A percentile compares a stretch with the other conserved stretches of the same genome.
phyloP scores from a whole-genome alignment of 148 eudicot genomes.

The Spergularia bocconei region DNA sequence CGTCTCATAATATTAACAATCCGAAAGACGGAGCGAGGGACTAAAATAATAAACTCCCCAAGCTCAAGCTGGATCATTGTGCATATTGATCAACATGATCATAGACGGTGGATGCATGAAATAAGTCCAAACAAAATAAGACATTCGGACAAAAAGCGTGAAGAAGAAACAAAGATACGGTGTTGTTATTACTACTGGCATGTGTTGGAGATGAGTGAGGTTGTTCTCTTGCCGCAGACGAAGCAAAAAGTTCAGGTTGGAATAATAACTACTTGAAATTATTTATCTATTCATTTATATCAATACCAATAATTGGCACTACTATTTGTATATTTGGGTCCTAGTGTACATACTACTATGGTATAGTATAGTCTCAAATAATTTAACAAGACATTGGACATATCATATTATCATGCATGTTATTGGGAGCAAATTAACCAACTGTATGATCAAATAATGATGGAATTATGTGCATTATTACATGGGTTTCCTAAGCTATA shows the following conservation, averaged over 20 bases:
- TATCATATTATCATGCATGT: not conserved
- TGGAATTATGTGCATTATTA: conserved; percentile 7
- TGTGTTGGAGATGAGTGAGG: not conserved
- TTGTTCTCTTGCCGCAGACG: too few relatives aligned
- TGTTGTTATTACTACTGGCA: not conserved
- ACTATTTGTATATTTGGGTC: not conserved
- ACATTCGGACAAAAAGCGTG: too few relatives aligned
- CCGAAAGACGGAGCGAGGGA: too few relatives aligned
- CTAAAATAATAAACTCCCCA: too few relatives aligned
- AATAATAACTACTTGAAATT: not conserved
- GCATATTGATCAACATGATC: too few relatives aligned
- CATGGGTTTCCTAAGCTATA: conserved; percentile 11
- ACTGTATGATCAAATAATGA: conserved; percentile 8
- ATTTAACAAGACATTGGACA: not conserved
- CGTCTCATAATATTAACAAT: too few relatives aligned
- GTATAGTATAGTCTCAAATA: not conserved
- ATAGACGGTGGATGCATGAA: too few relatives aligned
- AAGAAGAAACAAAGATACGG: not conserved
- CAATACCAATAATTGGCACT: too few relatives aligned
- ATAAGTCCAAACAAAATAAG: too few relatives aligned
- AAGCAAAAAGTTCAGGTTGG: not conserved
- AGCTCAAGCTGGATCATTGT: too few relatives aligned
- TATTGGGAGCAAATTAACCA: conserved; percentile 1
- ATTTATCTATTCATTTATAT: too few relatives aligned
- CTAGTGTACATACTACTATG: too few relatives aligned